phyloP scores from a whole-genome alignment of 2,329 filamentous ascomycete genomes.

The Penicillium sp. region DNA sequence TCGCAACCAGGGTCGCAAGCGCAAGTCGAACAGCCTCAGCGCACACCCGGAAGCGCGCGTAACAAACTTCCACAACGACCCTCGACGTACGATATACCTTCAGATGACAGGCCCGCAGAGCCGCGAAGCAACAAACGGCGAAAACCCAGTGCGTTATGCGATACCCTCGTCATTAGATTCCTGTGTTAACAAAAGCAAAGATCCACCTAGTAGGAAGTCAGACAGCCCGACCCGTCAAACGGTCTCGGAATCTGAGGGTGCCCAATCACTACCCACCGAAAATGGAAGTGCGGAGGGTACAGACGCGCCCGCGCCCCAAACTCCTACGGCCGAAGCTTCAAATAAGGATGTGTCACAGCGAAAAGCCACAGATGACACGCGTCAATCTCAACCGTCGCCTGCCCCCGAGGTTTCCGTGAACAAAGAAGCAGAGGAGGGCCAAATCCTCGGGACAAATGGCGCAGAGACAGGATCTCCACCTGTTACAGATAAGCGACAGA shows the following conservation, averaged over 20 bases:
- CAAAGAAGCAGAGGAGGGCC: background rate
- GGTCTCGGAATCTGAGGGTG: background rate
- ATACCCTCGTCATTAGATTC: background rate
- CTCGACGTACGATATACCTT: slow-evolving; percentile 39
- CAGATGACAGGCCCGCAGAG: slow-evolving; percentile 29
- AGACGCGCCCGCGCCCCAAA: slow-evolving; percentile 1
- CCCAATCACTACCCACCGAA: slow-evolving; percentile 1
- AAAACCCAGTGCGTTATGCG: slow-evolving; percentile 31
- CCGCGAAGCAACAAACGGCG: slow-evolving; percentile 33
- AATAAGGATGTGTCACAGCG: slow-evolving; percentile 5
- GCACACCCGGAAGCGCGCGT: slow-evolving; percentile 34
- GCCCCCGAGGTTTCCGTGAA: background rate
- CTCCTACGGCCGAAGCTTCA: background rate
- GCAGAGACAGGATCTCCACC: background rate
- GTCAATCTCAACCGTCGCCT: background rate
- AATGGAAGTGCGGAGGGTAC: slow-evolving; percentile 6
- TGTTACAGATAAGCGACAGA: too few relatives aligned
- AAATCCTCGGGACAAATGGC: background rate
- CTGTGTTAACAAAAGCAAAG: slow-evolving; percentile 17
- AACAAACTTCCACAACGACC: slow-evolving; percentile 31
- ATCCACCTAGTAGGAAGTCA: slow-evolving; percentile 6
- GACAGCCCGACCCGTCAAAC: slow-evolving; percentile 9
- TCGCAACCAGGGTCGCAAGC: slow-evolving; percentile 17
- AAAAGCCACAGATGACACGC: slow-evolving; percentile 3
- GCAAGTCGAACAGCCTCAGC: slow-evolving; percentile 5